phyloP scores from a whole-genome alignment of 495 filamentous ascomycete genomes.

The Podospora comata region DNA sequence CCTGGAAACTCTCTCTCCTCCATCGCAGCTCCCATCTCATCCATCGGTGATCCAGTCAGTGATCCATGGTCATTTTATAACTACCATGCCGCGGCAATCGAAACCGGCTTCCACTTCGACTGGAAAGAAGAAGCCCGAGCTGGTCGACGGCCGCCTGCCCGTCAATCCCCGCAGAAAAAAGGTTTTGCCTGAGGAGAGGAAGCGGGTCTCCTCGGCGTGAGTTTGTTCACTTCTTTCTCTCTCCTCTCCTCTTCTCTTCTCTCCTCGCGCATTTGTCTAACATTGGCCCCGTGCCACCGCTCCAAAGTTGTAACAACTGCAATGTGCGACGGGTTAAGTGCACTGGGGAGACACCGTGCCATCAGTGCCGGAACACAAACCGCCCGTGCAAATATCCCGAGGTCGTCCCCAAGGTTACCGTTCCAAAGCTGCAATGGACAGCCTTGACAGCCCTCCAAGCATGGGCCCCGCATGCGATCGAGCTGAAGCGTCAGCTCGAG shows the following conservation, averaged over 20 bases:
- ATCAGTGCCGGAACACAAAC: constrained; percentile 29
- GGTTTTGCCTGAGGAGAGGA: constrained; percentile 35
- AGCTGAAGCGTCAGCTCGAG: constrained; percentile 19
- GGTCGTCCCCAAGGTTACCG: constrained; percentile 28
- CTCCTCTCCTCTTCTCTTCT: neutral
- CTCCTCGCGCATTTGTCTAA: neutral
- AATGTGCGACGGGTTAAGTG: constrained; percentile 46
- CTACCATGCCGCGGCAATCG: neutral
- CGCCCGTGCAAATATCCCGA: constrained; percentile 38
- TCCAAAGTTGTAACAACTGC: constrained; percentile 43
- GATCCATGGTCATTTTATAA: neutral
- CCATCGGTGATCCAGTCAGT: neutral
- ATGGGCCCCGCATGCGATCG: neutral
- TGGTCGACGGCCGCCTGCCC: constrained; percentile 27
- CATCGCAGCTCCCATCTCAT: neutral
- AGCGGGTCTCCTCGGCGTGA: constrained; percentile 38
- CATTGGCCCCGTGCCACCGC: neutral
- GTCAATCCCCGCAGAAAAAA: constrained; percentile 40
- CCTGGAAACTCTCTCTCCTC: neutral
- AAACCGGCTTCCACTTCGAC: neutral
- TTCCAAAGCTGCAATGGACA: constrained; percentile 17
- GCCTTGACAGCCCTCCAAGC: neutral
- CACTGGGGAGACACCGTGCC: constrained; percentile 39
- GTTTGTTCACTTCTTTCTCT: constrained; percentile 7
- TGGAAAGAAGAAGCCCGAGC: neutral